phyloP scores from a whole-genome alignment of 2,329 filamentous ascomycete species.

The Pyrenophora teres region DNA sequence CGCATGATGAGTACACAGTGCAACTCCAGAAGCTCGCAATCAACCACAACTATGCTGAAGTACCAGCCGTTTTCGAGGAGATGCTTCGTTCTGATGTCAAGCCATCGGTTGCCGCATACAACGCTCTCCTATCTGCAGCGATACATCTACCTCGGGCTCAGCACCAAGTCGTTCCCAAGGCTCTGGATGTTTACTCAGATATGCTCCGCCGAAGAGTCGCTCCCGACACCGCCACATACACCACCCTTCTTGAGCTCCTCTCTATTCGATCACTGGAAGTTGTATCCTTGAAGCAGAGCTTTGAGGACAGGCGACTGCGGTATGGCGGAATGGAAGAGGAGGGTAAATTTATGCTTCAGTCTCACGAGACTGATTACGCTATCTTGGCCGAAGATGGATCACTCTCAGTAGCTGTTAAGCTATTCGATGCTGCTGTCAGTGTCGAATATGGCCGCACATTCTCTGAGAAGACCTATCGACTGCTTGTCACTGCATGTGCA shows the following conservation, averaged over 20 bases:
- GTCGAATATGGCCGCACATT: constrained; percentile 66
- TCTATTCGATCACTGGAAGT: constrained; percentile 81
- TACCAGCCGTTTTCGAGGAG: constrained; percentile 86
- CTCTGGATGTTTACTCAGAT: constrained; percentile 91
- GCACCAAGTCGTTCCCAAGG: constrained; percentile 85
- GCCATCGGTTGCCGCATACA: constrained; percentile 87
- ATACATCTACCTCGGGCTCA: constrained; percentile 79
- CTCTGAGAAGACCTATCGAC: constrained; percentile 80
- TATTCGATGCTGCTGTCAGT: constrained; percentile 77
- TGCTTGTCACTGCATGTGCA: constrained; percentile 86
- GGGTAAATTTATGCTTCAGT: constrained; percentile 85
- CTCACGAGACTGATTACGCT: constrained; percentile 83
- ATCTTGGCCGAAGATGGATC: constrained; percentile 88
- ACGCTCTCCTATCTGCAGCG: constrained; percentile 82
- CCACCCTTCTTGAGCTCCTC: constrained; percentile 82
- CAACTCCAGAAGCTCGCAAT: constrained; percentile 77
- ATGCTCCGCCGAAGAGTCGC: constrained; percentile 86
- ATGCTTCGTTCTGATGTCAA: constrained; percentile 82
- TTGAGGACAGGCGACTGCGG: constrained; percentile 81
- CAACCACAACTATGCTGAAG: constrained; percentile 77
- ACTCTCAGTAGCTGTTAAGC: constrained; percentile 78
- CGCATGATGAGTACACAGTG: constrained; percentile 73
- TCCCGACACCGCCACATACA: constrained; percentile 84
- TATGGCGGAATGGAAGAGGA: constrained; percentile 84
- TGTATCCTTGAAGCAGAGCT: constrained; percentile 68